Base-by-base conservation (phyloP, 2,329 filamentous ascomycete genomes). In the Verticillium albo-atrum region DNA sequence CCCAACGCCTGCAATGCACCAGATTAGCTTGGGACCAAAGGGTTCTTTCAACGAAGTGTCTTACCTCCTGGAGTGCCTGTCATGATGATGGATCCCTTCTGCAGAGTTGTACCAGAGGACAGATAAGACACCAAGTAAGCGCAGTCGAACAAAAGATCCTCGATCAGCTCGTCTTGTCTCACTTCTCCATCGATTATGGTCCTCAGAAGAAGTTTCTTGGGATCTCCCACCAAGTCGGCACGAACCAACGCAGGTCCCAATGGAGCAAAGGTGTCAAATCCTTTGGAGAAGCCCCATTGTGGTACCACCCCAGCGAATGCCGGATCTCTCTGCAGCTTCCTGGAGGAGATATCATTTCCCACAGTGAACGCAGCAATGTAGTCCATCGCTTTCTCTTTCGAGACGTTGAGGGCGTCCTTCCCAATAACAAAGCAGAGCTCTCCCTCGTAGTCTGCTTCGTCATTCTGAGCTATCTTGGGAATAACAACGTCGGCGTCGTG, bases 271-370 rank as follows among this genome's bases (percentile, higher is more conserved):
- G 76, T 82, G 62, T 86, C 82, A 58, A 86, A 86, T 0, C 81
- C 79, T 63, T 86, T 85, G 17, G 74, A 77, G 62, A 84, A 86
- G 0, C 78, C 76, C 79, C 80, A 85, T 65, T 86, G 83, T 0
- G 82, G 82, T 0, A 85, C 79, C 0, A 70, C 74, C 0, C 82
- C 82, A 0, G 82, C 82, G 2, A 77, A 70, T 0, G 68, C 68
- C 0, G 79, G 77, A 23, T 84, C 77, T 3, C 79, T 71, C 62
- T 86, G 83, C 34, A 79, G 71, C 61, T 82, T 82, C 0, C 83
- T 77, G 0, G 77, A 75, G 0, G 79, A 81, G 1, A 87, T 73
- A 63, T 86, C 83, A 63, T 87, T 86, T 30, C 81, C 81, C 30
- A 70, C 71, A 0, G 79, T 79, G 66, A 84, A 86, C 6, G 77